Percentiles rank a stretch among this genome's conserved stretches.
Evolutionary conservation across 2,329 filamentous ascomycete genomes (phyloP).

Genomic region (Bipolaris cookei): DNA sequence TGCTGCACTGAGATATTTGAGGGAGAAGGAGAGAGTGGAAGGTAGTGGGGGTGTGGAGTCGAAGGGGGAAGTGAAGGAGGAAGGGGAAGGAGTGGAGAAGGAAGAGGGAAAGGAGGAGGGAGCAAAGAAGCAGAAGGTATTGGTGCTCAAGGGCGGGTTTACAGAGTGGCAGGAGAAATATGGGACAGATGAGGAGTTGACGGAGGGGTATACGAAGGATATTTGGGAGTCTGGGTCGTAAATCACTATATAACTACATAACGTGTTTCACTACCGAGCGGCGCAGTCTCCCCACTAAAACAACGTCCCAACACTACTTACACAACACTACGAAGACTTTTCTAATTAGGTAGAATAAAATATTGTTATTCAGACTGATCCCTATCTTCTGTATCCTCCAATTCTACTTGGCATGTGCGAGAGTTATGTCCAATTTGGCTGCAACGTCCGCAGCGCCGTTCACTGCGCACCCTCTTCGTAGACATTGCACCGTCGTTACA

Average conservation of each 20-base stretch:
- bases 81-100: slow-evolving; percentile 25
- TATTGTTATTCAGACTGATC: too few species aligned
- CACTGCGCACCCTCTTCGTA: too few species aligned
- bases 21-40: slow-evolving; percentile 67
- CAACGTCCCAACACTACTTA: too few species aligned
- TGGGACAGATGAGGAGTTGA: slow-evolving; percentile 78
- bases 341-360: too few species aligned
- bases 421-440: too few species aligned
- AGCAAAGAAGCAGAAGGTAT: slow-evolving; percentile 69
- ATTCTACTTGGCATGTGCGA: too few species aligned
- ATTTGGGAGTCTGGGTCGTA: slow-evolving; percentile 70
- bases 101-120: slow-evolving; percentile 31
- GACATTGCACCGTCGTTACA: too few species aligned
- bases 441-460: too few species aligned
- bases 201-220: slow-evolving; percentile 83
- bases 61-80: slow-evolving; percentile 26
- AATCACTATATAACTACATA: not conserved
- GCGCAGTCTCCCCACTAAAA: too few species aligned
- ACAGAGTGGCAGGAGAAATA: slow-evolving; percentile 85
- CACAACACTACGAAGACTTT: too few species aligned
- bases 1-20: slow-evolving; percentile 79
- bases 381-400: too few species aligned
- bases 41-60: slow-evolving; percentile 22
- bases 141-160: slow-evolving; percentile 84
- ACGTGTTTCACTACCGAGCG: too few species aligned